Base-by-base conservation (phyloP, 2,329 filamentous ascomycete species). In the Coniochaeta sp. region DNA sequence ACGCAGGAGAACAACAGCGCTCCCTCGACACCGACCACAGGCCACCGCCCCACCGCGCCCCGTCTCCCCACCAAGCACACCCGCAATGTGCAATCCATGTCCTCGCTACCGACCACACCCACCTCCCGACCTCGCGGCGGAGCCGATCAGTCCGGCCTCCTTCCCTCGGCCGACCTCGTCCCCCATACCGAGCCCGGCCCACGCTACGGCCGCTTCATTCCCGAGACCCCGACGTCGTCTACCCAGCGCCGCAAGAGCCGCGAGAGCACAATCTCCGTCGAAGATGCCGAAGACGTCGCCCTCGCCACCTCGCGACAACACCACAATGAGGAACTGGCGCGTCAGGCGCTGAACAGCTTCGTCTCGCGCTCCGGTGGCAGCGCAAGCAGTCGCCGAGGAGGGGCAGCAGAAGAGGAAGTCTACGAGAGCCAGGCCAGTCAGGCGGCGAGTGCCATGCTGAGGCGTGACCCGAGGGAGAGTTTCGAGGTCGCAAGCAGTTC, bases 201-300 rank as follows among this genome's bases (percentile, higher is more conserved):
- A 18, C 72, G 75, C 38, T 71, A 73, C 54, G 57, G 63, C 48
- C 70, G 71, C n/a, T 71, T 71, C 52, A 62, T 69, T 2, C 71
- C 74, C 6, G 72, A 71, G n/a, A 76, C 75, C 0, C 73, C 76
- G 1, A 65, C 58, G 7, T 58, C 60, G 8, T 53, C 57, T 7
- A 62, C 65, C 31, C 71, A 73, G 18, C 72, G 72, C 48, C 81
- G 81, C 50, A 83, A 84, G 67, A 91, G 89, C 66, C 83, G 89
- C 54, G 90, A 95, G 66, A 92, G 88, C 70, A 95, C 89, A 1
- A 91, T 94, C 48, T 94, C 89, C 1, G 85, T 81, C 18, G 78
- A 74, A 52, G 78, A 83, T 53, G 79, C 77, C 49, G 81, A 77
- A 58, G 78, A 82, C 59, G 69, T 31, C 7, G 45, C 45, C 2